These are phyloP conservation scores for Talaromyces sp. DNA, from an alignment of 2,329 filamentous ascomycete genomes.

Conservation along the genomic window DNA sequence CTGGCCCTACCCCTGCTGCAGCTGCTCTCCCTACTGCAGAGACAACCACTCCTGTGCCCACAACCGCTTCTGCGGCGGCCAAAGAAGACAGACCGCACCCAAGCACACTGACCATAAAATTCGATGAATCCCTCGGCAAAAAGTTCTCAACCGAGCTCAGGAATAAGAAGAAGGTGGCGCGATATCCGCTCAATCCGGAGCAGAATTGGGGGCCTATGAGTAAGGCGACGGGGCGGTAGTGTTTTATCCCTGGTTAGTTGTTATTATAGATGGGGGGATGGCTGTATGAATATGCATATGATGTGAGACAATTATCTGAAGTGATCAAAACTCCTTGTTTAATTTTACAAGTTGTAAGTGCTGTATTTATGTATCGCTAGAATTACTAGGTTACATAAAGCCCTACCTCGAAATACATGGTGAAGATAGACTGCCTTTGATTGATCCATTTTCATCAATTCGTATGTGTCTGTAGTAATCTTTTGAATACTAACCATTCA, in stretches of 20 bases:
- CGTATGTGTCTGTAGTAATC: too few relatives aligned
- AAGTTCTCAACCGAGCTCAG: conserved; percentile 48
- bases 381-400: too few relatives aligned
- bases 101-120: conserved; percentile 62
- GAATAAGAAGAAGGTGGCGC: conserved; percentile 66
- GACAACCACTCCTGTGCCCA: not conserved
- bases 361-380: too few relatives aligned
- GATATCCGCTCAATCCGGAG: conserved; percentile 86
- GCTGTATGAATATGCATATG: not conserved
- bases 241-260: not conserved
- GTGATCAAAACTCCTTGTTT: too few relatives aligned
- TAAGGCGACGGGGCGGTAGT: conserved; percentile 33
- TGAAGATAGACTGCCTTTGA: too few relatives aligned
- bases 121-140: conserved; percentile 76
- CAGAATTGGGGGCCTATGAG: conserved; percentile 91
- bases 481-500: too few relatives aligned
- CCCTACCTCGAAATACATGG: too few relatives aligned
- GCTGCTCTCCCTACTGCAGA: not conserved
- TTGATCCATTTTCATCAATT: too few relatives aligned
- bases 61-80: conserved; percentile 25
- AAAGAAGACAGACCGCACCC: conserved; percentile 27
- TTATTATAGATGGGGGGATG: not conserved
- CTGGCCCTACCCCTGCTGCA: not conserved
- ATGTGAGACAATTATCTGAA: too few relatives aligned
- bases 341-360: too few relatives aligned